A percentile compares a stretch with the other conserved stretches of the same genome.
phyloP scores from a whole-genome alignment of 2,329 filamentous ascomycete species.

The Paracamarosporium sp. region DNA sequence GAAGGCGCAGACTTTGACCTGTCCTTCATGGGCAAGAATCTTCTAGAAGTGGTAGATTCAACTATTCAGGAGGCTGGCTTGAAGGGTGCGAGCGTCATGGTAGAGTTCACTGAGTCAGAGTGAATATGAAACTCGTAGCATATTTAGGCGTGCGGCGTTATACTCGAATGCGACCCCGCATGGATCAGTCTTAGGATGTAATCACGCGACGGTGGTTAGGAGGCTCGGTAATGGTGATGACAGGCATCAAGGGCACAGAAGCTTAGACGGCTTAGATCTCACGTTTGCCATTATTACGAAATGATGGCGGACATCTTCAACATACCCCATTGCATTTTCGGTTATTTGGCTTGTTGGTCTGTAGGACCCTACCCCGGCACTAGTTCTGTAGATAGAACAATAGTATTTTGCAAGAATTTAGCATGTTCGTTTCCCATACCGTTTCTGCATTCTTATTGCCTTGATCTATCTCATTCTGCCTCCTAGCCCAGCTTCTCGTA shows the following conservation, averaged over 20 bases:
- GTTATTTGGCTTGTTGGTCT: not conserved
- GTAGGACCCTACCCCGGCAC: not conserved
- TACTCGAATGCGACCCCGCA: not conserved
- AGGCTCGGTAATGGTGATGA: not conserved
- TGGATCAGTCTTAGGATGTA: not conserved
- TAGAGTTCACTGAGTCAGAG: slow-evolving; percentile 69
- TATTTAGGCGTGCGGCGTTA: slow-evolving; percentile 5
- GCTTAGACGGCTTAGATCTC: slow-evolving; percentile 4
- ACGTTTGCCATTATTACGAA: not conserved
- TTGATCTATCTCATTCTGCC: not conserved
- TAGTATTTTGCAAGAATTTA: not conserved
- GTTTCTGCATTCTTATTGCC: not conserved
- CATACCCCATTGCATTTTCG: slow-evolving; percentile 7
- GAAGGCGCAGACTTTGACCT: slow-evolving; percentile 83
- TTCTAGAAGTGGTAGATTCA: slow-evolving; percentile 76
- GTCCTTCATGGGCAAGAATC: slow-evolving; percentile 84
- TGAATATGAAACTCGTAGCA: not conserved
- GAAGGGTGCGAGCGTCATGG: slow-evolving; percentile 94
- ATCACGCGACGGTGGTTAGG: not conserved
- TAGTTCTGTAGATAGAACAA: not conserved
- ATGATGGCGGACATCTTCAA: slow-evolving; percentile 1
- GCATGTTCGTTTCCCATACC: not conserved
- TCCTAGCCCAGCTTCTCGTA: too few species aligned
- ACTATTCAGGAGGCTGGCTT: slow-evolving; percentile 82
- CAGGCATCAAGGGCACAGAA: not conserved